Evolutionary conservation across 2,329 filamentous ascomycete species (phyloP).

Genomic region (Aureobasidium sp.): DNA sequence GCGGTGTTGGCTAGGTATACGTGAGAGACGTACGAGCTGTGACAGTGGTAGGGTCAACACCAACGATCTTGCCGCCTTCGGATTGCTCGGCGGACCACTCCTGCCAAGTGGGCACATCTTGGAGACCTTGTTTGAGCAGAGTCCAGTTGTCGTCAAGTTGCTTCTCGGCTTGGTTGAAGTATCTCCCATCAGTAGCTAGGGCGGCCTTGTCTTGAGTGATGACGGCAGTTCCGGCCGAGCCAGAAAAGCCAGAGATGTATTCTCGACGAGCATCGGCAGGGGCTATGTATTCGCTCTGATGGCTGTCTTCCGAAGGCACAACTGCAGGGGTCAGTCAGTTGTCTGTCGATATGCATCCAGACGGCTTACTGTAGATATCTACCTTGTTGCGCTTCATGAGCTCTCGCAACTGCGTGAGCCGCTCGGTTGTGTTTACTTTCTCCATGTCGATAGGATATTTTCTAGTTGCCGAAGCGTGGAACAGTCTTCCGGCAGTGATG

Average conservation of each 20-base stretch:
- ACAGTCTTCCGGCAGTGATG: conserved; percentile 15
- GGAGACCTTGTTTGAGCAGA: conserved; percentile 84
- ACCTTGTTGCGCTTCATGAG: conserved; percentile 83
- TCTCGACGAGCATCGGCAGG: conserved; percentile 87
- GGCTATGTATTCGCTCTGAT: conserved; percentile 96
- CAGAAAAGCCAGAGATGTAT: conserved; percentile 89
- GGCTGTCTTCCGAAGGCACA: conserved; percentile 92
- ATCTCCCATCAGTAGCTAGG: conserved; percentile 88
- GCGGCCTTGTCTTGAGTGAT: conserved; percentile 81
- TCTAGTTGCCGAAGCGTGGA: conserved; percentile 21
- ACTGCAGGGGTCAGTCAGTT: conserved; percentile 53
- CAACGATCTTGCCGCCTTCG: conserved; percentile 79
- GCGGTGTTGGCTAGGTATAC: conserved; percentile 34
- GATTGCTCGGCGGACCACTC: conserved; percentile 87
- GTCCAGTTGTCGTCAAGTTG: conserved; percentile 90
- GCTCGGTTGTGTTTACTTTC: conserved; percentile 68
- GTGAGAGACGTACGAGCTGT: conserved; percentile 50
- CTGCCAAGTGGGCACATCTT: conserved; percentile 94
- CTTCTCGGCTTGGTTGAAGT: conserved; percentile 92
- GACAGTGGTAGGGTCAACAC: conserved; percentile 83
- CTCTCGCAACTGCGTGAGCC: conserved; percentile 67
- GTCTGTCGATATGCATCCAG: conserved; percentile 19
- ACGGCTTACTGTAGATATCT: conserved; percentile 77
- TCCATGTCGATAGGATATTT: conserved; percentile 54
- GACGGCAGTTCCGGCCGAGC: conserved; percentile 88